A percentile compares a stretch with the other conserved stretches of the same genome.
Evolutionary conservation across 441 rosid species (phyloP).

Genomic region (Jatropha multifida): DNA sequence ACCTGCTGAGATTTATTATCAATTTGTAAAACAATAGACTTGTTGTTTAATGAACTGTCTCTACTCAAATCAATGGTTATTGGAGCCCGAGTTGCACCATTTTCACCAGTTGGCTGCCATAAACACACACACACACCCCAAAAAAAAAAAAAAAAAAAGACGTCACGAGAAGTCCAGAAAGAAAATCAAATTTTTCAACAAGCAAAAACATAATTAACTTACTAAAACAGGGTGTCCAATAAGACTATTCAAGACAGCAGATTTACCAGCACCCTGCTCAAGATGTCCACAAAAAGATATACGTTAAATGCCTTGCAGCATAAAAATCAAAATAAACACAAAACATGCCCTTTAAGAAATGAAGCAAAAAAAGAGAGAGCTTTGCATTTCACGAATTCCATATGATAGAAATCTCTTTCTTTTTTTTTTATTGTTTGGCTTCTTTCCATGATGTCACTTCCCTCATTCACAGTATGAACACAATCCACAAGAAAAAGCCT

Average conservation of each 20-base stretch:
- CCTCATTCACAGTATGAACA: background rate
- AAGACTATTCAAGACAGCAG: conserved; percentile 86
- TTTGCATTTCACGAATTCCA: background rate
- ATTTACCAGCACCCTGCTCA: conserved; percentile 93
- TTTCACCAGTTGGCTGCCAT: conserved; percentile 92
- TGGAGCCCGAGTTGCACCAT: conserved; percentile 98
- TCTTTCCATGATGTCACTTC: background rate
- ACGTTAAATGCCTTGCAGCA: background rate
- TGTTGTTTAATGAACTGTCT: conserved; percentile 71
- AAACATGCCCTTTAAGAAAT: background rate
- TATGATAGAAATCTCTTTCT: background rate
- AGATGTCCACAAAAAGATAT: conserved; percentile 17
- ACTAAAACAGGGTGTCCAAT: conserved; percentile 95
- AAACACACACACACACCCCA: conserved; percentile 5
- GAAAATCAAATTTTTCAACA: conserved; percentile 16
- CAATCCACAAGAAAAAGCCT: background rate
- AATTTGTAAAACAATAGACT: conserved; percentile 69
- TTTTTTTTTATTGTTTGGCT: background rate
- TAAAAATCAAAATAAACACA: conserved; percentile 1
- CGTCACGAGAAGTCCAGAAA: conserved; percentile 10
- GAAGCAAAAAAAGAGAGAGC: background rate
- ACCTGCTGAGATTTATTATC: conserved; percentile 88
- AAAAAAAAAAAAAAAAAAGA: background rate
- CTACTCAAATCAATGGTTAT: conserved; percentile 64
- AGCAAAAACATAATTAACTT: conserved; percentile 32